Evolutionary conservation across 1,139 yeast genomes (phyloP).

Genomic region (Zygoascus hellenicus): DNA sequence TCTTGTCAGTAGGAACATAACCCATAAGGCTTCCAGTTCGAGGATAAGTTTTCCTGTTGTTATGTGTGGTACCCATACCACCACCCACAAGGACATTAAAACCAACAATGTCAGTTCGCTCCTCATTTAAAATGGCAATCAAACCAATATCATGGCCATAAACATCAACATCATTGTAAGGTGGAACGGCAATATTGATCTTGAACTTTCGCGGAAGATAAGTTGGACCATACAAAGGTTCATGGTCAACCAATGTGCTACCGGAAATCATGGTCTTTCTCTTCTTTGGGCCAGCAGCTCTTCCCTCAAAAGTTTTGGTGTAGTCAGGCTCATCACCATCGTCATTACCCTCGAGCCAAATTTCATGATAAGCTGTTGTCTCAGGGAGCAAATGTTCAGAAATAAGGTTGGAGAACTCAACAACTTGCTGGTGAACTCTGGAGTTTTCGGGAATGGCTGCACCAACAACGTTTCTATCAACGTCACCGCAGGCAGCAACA

Average conservation of each 20-base stretch:
- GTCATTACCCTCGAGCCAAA: conserved; percentile 90
- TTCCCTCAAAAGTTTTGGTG: conserved; percentile 61
- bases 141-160: conserved; percentile 94
- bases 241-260: conserved; percentile 47
- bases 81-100: conserved; percentile 93
- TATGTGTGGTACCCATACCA: conserved; percentile 98
- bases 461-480: conserved; percentile 90
- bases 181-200: conserved; percentile 92
- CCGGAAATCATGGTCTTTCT: conserved; percentile 86
- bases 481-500: conserved; percentile 98
- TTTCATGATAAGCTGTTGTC: conserved; percentile 95
- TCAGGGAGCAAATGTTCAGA: conserved; percentile 81
- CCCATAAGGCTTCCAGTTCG: conserved; percentile 89
- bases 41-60: conserved; percentile 94
- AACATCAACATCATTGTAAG: conserved; percentile 94
- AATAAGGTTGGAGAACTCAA: conserved; percentile 55
- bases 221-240: conserved; percentile 81
- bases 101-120: conserved; percentile 53
- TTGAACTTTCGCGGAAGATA: conserved; percentile 96
- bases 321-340: conserved; percentile 64
- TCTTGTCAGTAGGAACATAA: conserved; percentile 59
- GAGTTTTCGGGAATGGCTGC: conserved; percentile 85
- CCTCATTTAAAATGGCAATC: conserved; percentile 74
- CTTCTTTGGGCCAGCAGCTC: conserved; percentile 75
- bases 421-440: conserved; percentile 71